Evolutionary conservation across 2,329 filamentous ascomycete species (phyloP).

Genomic region (Didymella arachidicola): DNA sequence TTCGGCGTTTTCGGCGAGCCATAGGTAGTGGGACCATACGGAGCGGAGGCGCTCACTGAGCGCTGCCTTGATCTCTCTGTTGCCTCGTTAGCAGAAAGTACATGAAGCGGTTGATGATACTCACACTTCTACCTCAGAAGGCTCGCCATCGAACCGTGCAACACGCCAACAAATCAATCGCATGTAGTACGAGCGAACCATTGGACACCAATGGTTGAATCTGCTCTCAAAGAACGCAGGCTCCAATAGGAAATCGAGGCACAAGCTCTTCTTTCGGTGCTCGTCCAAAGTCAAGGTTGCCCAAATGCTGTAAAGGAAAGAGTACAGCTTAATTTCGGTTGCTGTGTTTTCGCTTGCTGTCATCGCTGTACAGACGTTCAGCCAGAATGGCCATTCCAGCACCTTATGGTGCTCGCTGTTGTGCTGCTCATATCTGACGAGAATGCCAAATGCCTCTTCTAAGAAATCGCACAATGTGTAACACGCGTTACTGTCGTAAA

Average conservation of each 20-base stretch:
- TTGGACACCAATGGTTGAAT: constrained; percentile 95
- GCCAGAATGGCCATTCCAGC: constrained; percentile 85
- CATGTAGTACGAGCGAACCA: constrained; percentile 94
- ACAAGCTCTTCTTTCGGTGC: constrained; percentile 72
- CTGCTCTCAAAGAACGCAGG: constrained; percentile 78
- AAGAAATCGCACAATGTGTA: constrained; percentile 92
- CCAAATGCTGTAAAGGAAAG: constrained; percentile 84
- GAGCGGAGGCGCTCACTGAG: constrained; percentile 73
- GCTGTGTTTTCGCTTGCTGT: constrained; percentile 85
- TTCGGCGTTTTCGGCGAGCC: constrained; percentile 73
- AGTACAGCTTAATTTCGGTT: constrained; percentile 84
- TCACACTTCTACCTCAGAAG: constrained; percentile 72
- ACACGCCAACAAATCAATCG: constrained; percentile 89
- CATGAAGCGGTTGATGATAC: constrained; percentile 43
- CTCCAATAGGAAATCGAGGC: constrained; percentile 76
- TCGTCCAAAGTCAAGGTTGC: constrained; percentile 72
- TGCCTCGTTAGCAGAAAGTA: constrained; percentile 23
- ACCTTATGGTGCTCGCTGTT: constrained; percentile 55
- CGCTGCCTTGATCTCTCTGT: constrained; percentile 72
- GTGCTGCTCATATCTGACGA: constrained; percentile 66
- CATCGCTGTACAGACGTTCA: constrained; percentile 80
- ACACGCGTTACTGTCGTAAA: constrained; percentile 83
- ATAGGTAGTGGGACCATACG: constrained; percentile 81
- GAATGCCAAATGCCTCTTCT: constrained; percentile 77
- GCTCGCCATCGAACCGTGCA: constrained; percentile 75